Base-by-base conservation (phyloP, 2,329 filamentous ascomycete genomes). In the Epichloe aotearoae region DNA sequence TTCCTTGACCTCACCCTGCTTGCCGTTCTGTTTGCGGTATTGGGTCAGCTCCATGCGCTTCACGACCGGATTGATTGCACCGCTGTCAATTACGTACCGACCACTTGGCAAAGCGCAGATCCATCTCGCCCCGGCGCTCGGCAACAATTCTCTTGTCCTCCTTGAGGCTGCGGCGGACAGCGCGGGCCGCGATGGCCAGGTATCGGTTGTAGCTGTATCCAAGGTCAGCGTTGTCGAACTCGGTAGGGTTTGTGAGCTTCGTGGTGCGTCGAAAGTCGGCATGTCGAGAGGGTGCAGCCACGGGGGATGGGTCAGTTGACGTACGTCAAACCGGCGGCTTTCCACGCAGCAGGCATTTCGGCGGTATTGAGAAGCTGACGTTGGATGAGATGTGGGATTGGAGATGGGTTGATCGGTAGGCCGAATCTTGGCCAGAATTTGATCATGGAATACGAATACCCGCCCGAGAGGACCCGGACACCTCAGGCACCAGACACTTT, bases 341-440 rank as follows among this genome's bases (percentile, higher is more conserved):
- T 97, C 93, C 91, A 98, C 69, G 90, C 88, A 77, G 90, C 91
- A 75, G 86, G 79, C 93, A 97, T 98, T 76, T 80, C 88, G 80
- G 69, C 69, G 69, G 66, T 65, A 58, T 69, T 68, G 61, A 34
- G 40, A 20, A 44, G 37, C 26, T 49, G 49, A 40, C 15, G 37
- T 49, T 43, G 58, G 58, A 61, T 59, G 57, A 54, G 52, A 50
- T 53, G 52, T 53, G 55, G 54, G 55, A 55, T 55, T 54, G 60
- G 60, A 64, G 57, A 54, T 67, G 59, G 56, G 57, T 61, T 63
- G 60, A 42, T 37, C 64, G 59, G 59, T 61, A 60, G 61, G 58
- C 61, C 64, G 61, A 67, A 62, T 65, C 61, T 63, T 64, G 59
- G 63, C 58, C 58, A 63, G 61, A 61, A 64, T 64, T 61, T 60